These are phyloP conservation scores for Rhodosporidiobolus sp. DNA, from an alignment of 768 basidiomycete genomes.

Conservation along the genomic window DNA sequence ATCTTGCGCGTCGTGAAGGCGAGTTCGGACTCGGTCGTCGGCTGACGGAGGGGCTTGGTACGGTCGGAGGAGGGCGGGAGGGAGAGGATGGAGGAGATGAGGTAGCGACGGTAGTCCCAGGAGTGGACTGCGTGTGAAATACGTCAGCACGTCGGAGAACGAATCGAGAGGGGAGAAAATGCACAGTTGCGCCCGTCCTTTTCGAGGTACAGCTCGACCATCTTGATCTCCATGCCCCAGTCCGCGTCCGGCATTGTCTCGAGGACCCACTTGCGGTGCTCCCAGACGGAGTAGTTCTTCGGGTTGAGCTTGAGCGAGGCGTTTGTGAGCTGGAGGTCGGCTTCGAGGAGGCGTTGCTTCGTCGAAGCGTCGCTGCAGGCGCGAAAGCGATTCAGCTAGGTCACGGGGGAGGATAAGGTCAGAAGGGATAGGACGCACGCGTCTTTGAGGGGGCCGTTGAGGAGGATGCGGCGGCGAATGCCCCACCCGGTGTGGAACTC, in stretches of 20 bases:
- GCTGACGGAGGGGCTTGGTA: slow-evolving; percentile 47
- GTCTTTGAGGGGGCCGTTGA: slow-evolving; percentile 53
- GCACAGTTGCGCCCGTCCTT: slow-evolving; percentile 87
- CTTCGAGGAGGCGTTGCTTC: slow-evolving; percentile 62
- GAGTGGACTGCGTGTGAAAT: slow-evolving; percentile 66
- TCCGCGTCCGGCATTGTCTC: slow-evolving; percentile 72
- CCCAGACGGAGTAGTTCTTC: slow-evolving; percentile 99
- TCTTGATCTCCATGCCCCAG: slow-evolving; percentile 80
- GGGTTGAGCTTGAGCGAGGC: slow-evolving; percentile 76
- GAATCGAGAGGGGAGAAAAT: background rate
- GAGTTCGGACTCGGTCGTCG: slow-evolving; percentile 64
- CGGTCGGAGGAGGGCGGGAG: slow-evolving; percentile 3
- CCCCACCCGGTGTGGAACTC: slow-evolving; percentile 98
- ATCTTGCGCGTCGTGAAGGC: slow-evolving; percentile 86
- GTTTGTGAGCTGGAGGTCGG: slow-evolving; percentile 78
- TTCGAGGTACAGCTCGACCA: slow-evolving; percentile 89
- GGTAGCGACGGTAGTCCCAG: slow-evolving; percentile 89
- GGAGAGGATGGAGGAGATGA: slow-evolving; percentile 67
- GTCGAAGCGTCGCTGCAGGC: slow-evolving; percentile 59
- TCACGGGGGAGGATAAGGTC: background rate
- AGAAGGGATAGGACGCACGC: slow-evolving; percentile 5
- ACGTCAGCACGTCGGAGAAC: background rate
- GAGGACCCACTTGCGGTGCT: slow-evolving; percentile 92
- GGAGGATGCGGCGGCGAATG: slow-evolving; percentile 75
- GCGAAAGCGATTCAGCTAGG: too few relatives aligned